Conservation (phyloP, 2,329 filamentous ascomycete genomes). For the Trichoderma lentiforme region DNA sequence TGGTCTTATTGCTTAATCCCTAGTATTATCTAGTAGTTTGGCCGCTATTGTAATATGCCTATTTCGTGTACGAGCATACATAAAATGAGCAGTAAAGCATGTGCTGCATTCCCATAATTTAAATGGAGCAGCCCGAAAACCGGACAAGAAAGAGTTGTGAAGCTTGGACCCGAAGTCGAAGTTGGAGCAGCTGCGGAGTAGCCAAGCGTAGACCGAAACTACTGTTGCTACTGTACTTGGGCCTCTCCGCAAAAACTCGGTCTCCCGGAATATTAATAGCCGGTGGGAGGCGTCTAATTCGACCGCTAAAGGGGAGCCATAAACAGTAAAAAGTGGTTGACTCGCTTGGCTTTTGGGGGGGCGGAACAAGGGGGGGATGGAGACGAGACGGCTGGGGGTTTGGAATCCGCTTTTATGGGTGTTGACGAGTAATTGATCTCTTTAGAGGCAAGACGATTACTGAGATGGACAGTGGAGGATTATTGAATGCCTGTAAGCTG, state of each 20-base stretch:
- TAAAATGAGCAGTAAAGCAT: background rate
- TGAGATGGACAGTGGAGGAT: background rate
- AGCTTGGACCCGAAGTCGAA: background rate
- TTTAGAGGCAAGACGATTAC: background rate
- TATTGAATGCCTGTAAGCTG: background rate
- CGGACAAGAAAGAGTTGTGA: background rate
- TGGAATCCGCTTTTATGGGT: background rate
- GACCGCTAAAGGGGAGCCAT: background rate
- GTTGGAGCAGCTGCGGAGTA: background rate
- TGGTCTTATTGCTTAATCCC: background rate
- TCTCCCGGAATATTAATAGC: background rate
- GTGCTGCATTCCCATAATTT: background rate
- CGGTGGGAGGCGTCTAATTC: background rate
- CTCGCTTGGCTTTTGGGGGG: background rate
- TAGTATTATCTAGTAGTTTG: background rate
- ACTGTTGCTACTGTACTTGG: background rate
- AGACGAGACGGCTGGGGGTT: background rate
- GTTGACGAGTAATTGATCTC: background rate
- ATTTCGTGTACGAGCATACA: background rate
- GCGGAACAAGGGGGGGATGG: background rate
- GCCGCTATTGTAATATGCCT: background rate
- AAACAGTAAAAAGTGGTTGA: background rate
- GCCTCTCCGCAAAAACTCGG: background rate
- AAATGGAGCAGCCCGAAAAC: background rate
- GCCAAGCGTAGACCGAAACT: background rate